A percentile compares a stretch with the other conserved stretches of the same genome.
These are phyloP conservation scores for Coemansia sp. DNA, from an alignment of 192 early-diverging fungal species.

Conservation along the genomic window DNA sequence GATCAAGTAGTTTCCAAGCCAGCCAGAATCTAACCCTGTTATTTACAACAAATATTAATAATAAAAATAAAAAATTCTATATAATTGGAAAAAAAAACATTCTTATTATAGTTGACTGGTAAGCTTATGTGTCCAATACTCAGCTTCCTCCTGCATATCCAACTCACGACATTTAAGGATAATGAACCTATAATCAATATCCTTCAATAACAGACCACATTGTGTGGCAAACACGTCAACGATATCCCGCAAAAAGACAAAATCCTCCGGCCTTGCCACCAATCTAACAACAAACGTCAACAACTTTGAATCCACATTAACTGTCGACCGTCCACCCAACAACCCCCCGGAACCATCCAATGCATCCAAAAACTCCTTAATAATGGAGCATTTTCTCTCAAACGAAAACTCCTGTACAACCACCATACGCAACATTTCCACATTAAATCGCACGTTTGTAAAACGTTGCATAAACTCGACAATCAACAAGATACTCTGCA, in stretches of 20 bases:
- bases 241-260: background rate
- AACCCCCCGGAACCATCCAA: background rate
- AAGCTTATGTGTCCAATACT: background rate
- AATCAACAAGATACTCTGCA: background rate
- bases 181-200: background rate
- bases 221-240: background rate
- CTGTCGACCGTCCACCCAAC: background rate
- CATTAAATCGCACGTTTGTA: conserved; percentile 15
- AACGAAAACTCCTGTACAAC: conserved; percentile 2
- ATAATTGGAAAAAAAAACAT: too few species aligned
- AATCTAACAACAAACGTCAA: conserved; percentile 7
- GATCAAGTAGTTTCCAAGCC: background rate
- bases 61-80: background rate
- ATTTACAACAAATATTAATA: background rate
- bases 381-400: background rate
- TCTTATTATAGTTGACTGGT: background rate
- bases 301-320: conserved; percentile 4
- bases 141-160: background rate
- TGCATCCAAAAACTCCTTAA: background rate
- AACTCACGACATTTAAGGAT: background rate
- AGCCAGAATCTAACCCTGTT: background rate
- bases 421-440: conserved; percentile 27
- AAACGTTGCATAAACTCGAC: conserved; percentile 11
- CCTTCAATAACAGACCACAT: background rate
- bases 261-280: background rate